A percentile compares a stretch with the other conserved stretches of the same genome.
phyloP scores from a whole-genome alignment of 1,284 basidiomycete species.

The Cerrena zonata region DNA sequence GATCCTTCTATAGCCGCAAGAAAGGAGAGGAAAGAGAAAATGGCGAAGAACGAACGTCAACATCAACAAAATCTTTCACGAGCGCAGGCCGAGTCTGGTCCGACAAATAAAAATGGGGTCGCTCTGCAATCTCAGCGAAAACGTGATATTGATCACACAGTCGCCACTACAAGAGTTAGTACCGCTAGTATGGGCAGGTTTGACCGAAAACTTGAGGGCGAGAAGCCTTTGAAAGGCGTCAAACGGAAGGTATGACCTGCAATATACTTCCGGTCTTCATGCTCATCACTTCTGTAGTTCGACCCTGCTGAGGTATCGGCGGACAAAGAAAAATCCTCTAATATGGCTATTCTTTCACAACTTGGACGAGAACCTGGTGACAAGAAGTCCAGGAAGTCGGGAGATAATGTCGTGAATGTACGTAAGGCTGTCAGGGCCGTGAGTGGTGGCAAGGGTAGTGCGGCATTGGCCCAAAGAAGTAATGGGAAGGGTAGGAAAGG shows the following conservation, averaged over 20 bases:
- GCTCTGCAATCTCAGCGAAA: conserved; percentile 48
- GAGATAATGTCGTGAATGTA: conserved; percentile 65
- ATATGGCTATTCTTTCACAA: conserved; percentile 71
- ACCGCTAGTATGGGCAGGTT: conserved; percentile 94
- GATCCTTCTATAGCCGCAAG: conserved; percentile 78
- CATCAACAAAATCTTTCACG: conserved; percentile 75
- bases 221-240: conserved; percentile 80
- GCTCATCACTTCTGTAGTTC: conserved; percentile 46
- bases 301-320: conserved; percentile 70
- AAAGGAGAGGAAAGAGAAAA: conserved; percentile 72
- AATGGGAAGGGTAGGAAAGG: conserved; percentile 28
- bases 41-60: conserved; percentile 84
- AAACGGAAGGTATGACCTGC: conserved; percentile 80
- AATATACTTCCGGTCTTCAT: conserved; percentile 7
- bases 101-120: conserved; percentile 27
- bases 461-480: conserved; percentile 40
- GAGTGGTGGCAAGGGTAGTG: conserved; percentile 61
- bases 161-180: conserved; percentile 75
- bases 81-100: conserved; percentile 29
- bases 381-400: conserved; percentile 48
- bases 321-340: conserved; percentile 63
- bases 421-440: conserved; percentile 82
- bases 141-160: conserved; percentile 68
- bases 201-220: conserved; percentile 84
- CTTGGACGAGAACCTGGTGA: conserved; percentile 56